Evolutionary conservation across 257 asterid species (phyloP).

Genomic region (Solanum sitiens): DNA sequence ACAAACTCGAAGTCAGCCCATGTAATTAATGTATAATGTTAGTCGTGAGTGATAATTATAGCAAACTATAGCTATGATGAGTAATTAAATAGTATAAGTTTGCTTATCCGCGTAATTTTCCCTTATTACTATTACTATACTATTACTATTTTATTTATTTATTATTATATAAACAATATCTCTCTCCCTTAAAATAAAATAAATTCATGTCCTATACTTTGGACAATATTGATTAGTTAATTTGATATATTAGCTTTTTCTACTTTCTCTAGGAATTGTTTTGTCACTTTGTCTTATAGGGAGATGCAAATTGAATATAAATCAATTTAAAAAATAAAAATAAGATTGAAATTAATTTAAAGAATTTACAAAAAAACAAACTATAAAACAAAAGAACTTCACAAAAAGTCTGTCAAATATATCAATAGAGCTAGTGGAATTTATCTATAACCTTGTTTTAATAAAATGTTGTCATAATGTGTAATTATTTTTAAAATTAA

Average conservation of each 20-base stretch:
- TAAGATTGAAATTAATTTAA: not conserved
- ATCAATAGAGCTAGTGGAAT: not conserved
- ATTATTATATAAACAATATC: not conserved
- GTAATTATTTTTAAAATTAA: too few species aligned
- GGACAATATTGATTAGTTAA: too few species aligned
- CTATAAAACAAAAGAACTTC: not conserved
- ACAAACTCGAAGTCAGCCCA: too few species aligned
- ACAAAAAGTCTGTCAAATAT: not conserved
- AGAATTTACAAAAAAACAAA: not conserved
- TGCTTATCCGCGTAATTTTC: too few species aligned
- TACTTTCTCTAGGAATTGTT: not conserved
- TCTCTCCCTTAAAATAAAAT: not conserved
- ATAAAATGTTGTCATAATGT: not conserved
- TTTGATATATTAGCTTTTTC: not conserved
- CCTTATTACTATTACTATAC: too few species aligned
- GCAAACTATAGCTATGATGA: too few species aligned
- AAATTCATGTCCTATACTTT: not conserved
- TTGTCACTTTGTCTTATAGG: not conserved
- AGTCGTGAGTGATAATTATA: too few species aligned
- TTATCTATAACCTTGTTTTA: not conserved
- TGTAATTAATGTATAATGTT: too few species aligned
- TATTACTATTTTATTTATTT: too few species aligned
- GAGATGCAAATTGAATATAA: not conserved
- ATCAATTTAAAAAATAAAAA: not conserved
- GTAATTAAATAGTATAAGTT: too few species aligned